Percentiles rank a stretch among this genome's conserved stretches.
Evolutionary conservation across 345 rosid species (phyloP).

Genomic region (Salix viminalis): DNA sequence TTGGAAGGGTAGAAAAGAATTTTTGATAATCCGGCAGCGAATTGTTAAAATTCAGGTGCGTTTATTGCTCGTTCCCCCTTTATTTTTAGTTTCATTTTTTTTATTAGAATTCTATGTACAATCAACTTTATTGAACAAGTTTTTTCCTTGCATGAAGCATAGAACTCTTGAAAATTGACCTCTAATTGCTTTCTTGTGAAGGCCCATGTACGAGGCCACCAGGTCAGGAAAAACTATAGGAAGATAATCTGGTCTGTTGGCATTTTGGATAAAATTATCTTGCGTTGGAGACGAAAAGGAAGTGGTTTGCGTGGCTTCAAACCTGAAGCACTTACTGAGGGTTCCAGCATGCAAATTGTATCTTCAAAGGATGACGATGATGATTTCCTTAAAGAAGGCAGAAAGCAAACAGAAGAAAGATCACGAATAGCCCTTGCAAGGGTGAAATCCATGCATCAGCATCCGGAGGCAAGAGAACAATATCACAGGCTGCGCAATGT

Average conservation of each 20-base stretch:
- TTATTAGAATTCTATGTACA: not conserved
- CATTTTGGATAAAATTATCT: slow-evolving; percentile 77
- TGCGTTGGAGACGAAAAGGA: slow-evolving; percentile 95
- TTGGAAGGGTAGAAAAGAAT: slow-evolving; percentile 87
- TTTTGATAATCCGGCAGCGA: slow-evolving; percentile 59
- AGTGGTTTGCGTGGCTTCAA: slow-evolving; percentile 85
- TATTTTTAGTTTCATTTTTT: not conserved
- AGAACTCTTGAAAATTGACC: slow-evolving; percentile 13
- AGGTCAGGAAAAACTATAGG: slow-evolving; percentile 72
- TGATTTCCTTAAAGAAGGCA: slow-evolving; percentile 79
- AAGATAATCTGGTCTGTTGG: slow-evolving; percentile 92
- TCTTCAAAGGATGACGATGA: slow-evolving; percentile 60
- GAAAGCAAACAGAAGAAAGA: slow-evolving; percentile 84
- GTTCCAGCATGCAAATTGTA: slow-evolving; percentile 36
- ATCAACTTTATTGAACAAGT: not conserved
- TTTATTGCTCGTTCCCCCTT: not conserved
- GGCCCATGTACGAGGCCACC: slow-evolving; percentile 95
- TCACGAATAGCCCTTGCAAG: slow-evolving; percentile 73
- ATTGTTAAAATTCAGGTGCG: slow-evolving; percentile 86
- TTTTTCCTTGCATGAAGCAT: not conserved
- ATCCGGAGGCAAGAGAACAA: slow-evolving; percentile 91
- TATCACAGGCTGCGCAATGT: slow-evolving; percentile 72
- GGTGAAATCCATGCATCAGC: slow-evolving; percentile 86
- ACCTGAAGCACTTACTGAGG: slow-evolving; percentile 47
- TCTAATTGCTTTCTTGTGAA: slow-evolving; percentile 26